Conservation (phyloP, 2,329 filamentous ascomycete species). For the Aspergillus bombycis region DNA sequence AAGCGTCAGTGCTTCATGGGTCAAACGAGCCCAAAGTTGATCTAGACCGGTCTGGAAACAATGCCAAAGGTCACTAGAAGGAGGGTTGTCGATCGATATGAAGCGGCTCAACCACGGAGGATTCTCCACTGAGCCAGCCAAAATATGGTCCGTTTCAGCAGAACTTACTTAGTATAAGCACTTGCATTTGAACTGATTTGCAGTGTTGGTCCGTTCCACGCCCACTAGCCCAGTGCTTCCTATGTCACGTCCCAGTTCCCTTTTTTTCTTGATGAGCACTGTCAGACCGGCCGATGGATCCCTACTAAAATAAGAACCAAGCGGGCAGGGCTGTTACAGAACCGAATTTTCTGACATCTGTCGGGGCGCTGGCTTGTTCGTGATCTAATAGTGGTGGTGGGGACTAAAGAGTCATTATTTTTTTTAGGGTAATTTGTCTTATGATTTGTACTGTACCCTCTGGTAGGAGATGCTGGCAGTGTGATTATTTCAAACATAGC, state of each 20-base stretch:
- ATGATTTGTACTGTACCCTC: background rate
- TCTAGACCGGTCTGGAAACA: constrained; percentile 18
- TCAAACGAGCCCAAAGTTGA: constrained; percentile 6
- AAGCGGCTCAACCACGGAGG: constrained; percentile 14
- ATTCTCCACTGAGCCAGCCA: background rate
- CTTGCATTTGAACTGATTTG: background rate
- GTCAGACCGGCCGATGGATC: background rate
- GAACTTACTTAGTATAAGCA: constrained; percentile 1
- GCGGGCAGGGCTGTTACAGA: background rate
- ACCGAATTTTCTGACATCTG: background rate
- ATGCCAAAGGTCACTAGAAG: background rate
- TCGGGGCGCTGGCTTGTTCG: background rate
- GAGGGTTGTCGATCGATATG: constrained; percentile 9
- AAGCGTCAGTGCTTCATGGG: background rate
- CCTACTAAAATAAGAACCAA: background rate
- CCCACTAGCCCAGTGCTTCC: background rate
- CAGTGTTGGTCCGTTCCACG: constrained; percentile 5
- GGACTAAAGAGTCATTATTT: background rate
- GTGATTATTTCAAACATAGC: background rate
- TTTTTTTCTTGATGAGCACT: background rate
- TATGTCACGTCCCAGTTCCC: background rate
- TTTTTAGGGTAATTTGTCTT: background rate
- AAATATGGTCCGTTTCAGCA: constrained; percentile 3
- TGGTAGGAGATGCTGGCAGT: background rate
- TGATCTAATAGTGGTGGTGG: background rate